Evolutionary conservation across 306 rosid genomes (phyloP).

Genomic region (Casuarina cunninghamiana): DNA sequence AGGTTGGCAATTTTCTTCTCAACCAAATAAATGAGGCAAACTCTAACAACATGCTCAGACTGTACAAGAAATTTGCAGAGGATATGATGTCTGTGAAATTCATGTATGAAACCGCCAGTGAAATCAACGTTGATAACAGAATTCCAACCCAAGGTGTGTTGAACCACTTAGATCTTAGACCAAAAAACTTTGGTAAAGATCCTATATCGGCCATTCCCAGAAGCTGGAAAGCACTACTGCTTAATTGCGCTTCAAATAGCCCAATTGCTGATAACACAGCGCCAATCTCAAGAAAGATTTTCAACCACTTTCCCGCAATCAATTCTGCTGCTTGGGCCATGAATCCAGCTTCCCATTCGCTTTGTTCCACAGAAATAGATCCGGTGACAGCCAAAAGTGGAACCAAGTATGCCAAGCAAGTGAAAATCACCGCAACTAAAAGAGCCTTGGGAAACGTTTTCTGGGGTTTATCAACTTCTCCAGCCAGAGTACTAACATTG

Average conservation of each 20-base stretch:
- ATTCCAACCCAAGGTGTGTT: conserved; percentile 73
- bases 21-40: conserved; percentile 58
- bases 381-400: conserved; percentile 56
- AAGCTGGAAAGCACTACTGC: conserved; percentile 64
- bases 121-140: conserved; percentile 33
- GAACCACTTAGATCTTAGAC: conserved; percentile 38
- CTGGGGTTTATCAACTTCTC: conserved; percentile 54
- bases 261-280: conserved; percentile 61
- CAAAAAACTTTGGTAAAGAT: conserved; percentile 42
- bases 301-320: conserved; percentile 60
- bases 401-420: conserved; percentile 45
- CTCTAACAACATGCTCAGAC: conserved; percentile 62
- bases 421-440: conserved; percentile 46
- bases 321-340: conserved; percentile 53
- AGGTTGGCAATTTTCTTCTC: conserved; percentile 43
- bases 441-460: conserved; percentile 61
- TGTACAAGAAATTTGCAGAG: conserved; percentile 52
- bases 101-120: conserved; percentile 46
- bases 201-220: conserved; percentile 70
- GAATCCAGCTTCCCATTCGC: conserved; percentile 35
- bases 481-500: conserved; percentile 66
- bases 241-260: conserved; percentile 60
- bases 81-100: conserved; percentile 34
- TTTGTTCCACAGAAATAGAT: conserved; percentile 39
- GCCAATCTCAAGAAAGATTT: conserved; percentile 50